Percentiles rank a stretch among this genome's conserved stretches.
Evolutionary conservation across 768 basidiomycete species (phyloP).

Genomic region (Lactarius vividus): DNA sequence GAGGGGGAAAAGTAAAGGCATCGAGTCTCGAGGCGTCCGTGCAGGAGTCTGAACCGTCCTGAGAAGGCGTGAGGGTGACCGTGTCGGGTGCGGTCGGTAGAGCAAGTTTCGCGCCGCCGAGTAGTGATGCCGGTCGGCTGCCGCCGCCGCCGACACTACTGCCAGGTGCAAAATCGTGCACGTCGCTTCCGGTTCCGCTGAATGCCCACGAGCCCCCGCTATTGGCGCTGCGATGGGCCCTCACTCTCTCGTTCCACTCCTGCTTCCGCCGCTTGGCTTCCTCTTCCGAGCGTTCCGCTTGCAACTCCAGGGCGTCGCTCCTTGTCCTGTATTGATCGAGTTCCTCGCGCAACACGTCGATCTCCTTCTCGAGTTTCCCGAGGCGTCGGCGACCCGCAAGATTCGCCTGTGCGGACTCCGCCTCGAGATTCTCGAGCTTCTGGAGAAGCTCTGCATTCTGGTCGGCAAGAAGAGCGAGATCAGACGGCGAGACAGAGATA

Average conservation of each 20-base stretch:
- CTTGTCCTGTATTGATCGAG: slow-evolving; percentile 71
- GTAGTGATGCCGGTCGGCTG: slow-evolving; percentile 16
- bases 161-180: slow-evolving; percentile 63
- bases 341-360: slow-evolving; percentile 67
- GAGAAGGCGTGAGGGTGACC: not conserved
- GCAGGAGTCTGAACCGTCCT: not conserved
- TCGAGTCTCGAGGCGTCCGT: not conserved
- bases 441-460: slow-evolving; percentile 79
- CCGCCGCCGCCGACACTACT: slow-evolving; percentile 39
- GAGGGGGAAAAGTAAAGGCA: slow-evolving; percentile 32
- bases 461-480: slow-evolving; percentile 69
- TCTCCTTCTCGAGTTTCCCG: slow-evolving; percentile 75
- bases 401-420: slow-evolving; percentile 65
- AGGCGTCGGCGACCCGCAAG: slow-evolving; percentile 65
- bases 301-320: slow-evolving; percentile 70
- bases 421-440: slow-evolving; percentile 73
- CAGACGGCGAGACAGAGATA: slow-evolving; percentile 64
- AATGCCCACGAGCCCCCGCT: slow-evolving; percentile 30
- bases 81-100: slow-evolving; percentile 12
- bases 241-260: slow-evolving; percentile 51
- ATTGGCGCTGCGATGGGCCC: slow-evolving; percentile 44
- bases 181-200: slow-evolving; percentile 33
- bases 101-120: not conserved
- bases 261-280: slow-evolving; percentile 40
- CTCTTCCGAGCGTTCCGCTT: slow-evolving; percentile 44